These are phyloP conservation scores for Lasiodiplodia sp. DNA, from an alignment of 2,329 filamentous ascomycete species.

Conservation along the genomic window DNA sequence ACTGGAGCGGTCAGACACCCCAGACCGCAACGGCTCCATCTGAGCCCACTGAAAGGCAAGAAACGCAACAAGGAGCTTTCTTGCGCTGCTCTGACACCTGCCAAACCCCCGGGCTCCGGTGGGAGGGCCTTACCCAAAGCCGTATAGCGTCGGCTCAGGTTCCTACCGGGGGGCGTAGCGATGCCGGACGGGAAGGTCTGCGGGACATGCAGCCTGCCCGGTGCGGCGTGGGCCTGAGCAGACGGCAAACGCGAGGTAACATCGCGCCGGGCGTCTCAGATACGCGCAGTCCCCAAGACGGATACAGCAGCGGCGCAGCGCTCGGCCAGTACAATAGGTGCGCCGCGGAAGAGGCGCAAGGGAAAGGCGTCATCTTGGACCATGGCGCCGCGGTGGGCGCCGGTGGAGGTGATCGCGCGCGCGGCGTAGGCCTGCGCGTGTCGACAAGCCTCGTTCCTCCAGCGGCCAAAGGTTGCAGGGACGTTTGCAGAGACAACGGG, in stretches of 20 bases:
- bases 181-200: neutral
- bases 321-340: neutral
- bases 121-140: conserved; percentile 10
- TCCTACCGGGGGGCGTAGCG: neutral
- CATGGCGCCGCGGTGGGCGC: conserved; percentile 14
- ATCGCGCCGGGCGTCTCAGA: neutral
- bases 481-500: neutral
- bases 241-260: conserved; percentile 10
- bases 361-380: neutral
- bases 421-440: neutral
- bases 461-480: neutral
- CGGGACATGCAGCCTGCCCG: neutral
- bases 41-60: neutral
- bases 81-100: neutral
- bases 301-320: neutral
- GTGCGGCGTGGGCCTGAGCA: neutral
- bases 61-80: neutral
- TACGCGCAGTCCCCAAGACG: neutral
- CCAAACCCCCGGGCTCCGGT: conserved; percentile 3
- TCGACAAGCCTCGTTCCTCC: conserved; percentile 2
- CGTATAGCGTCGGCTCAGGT: neutral
- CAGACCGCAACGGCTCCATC: neutral
- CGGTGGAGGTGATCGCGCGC: neutral
- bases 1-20: conserved; percentile 16
- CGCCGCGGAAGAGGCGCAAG: neutral